Evolutionary conservation across 2,329 filamentous ascomycete species (phyloP), one percentile per base, ranked within the genome.

Genomic region (Cladophialophora carrionii): DNA sequence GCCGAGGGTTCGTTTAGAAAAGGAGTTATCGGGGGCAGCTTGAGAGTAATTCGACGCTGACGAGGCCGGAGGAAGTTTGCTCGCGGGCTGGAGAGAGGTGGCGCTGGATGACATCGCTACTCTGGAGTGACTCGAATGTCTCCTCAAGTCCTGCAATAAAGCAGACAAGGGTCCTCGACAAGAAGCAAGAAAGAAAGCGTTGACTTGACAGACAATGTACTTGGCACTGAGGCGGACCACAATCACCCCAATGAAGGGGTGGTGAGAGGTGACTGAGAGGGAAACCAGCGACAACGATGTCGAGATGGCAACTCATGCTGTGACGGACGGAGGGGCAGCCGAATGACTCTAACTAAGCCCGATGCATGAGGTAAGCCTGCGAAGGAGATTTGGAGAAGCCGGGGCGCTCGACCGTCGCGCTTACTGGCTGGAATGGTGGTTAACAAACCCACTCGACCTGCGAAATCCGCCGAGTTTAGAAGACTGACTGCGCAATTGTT

Each of bases 1-100:
- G 29, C 75, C 75, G 55, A 73, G 70, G 57, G 79, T 77, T 68
- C 79, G 74, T 68, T 81, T 70, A 20, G 62, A 68, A 7, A 64
- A 66, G 29, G 61, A 60, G 22, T 64, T 68, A 31, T 49, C 14
- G 20, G 64, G 63, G 20, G 68, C 48, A 22, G 64, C 48, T 51
- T 70, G 70, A 7, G 61, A 60, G 61, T 68, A 69, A 48, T 68
- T 72, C 20, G 64, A 62, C 8, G 63, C 48, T 46, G 52, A 62
- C 37, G 67, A 65, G 10, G 63, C 29, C 52, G 64, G 61, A 61
- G 62, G 61, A 43, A 66, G 63, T 63, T 71, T 71, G 61, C 60
- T 65, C 57, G 68, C 34, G 46, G 65, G 56, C 55, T 57, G 60
- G 48, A 22, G 63, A 22, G 65, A 70, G 55, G 67, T 65, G 65